A percentile compares a stretch with the other conserved stretches of the same genome.
phyloP scores from a whole-genome alignment of 176 grass and related monocot genomes.

The Carex kokanica region DNA sequence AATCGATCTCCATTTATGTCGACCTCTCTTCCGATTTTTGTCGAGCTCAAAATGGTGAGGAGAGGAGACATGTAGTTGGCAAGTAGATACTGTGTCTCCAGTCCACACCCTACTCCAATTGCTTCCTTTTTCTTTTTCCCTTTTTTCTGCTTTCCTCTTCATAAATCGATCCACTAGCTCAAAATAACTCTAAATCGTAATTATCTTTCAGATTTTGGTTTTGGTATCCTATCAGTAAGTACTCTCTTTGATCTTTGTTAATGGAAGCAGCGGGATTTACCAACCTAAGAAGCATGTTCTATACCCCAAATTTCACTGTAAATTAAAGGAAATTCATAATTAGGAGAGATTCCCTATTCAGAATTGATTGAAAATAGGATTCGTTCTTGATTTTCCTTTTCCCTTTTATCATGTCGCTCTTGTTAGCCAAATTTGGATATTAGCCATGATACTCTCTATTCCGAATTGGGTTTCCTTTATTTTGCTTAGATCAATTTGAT shows the following conservation, averaged over 20 bases:
- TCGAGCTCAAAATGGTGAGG: background rate
- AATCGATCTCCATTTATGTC: background rate
- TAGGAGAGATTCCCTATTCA: background rate
- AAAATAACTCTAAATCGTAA: no score
- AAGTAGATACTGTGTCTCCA: no score
- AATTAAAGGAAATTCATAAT: background rate
- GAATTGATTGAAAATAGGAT: background rate
- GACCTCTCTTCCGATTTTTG: background rate
- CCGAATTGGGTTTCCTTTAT: background rate
- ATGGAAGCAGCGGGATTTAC: background rate
- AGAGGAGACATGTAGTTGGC: constrained; percentile 37
- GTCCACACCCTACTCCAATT: no score
- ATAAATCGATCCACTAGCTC: background rate
- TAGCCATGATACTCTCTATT: background rate
- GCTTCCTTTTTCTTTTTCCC: background rate
- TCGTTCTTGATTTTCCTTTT: background rate
- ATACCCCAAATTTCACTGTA: no score
- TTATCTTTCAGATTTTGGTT: no score
- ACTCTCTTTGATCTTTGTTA: background rate
- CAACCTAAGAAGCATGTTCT: no score
- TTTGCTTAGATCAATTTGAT: constrained; percentile 5
- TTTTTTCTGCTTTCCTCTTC: background rate
- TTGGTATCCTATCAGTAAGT: no score
- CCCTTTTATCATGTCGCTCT: background rate
- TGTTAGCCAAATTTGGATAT: constrained; percentile 5